Evolutionary conservation across 306 rosid genomes (phyloP).

Genomic region (Vigna angularis): DNA sequence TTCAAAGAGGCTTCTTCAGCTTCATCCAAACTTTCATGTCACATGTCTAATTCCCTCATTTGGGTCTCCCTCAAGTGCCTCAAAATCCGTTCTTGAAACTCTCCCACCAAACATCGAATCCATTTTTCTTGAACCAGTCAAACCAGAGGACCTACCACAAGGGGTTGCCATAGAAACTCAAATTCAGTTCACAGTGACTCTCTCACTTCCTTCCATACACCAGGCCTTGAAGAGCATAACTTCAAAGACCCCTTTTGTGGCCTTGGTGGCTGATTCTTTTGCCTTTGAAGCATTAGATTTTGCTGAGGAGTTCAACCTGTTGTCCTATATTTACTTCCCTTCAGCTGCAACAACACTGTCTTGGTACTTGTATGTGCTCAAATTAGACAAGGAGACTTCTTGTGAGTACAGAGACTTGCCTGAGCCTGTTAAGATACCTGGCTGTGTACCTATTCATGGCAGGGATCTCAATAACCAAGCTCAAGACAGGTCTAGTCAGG

Average conservation of each 20-base stretch:
- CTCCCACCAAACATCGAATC: slow-evolving; percentile 34
- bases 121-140: slow-evolving; percentile 23
- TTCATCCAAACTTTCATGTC: slow-evolving; percentile 36
- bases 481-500: slow-evolving; percentile 23
- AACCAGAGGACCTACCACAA: slow-evolving; percentile 19
- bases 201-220: slow-evolving; percentile 24
- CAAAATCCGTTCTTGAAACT: slow-evolving; percentile 19
- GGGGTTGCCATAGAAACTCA: background rate
- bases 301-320: slow-evolving; percentile 34
- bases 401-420: slow-evolving; percentile 34
- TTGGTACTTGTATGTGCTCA: background rate
- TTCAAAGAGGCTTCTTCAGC: slow-evolving; percentile 36
- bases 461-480: slow-evolving; percentile 20
- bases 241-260: slow-evolving; percentile 11
- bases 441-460: slow-evolving; percentile 41
- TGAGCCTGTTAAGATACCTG: slow-evolving; percentile 25
- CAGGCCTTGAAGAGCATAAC: slow-evolving; percentile 16
- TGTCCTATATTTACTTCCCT: slow-evolving; percentile 30
- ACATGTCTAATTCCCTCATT: slow-evolving; percentile 34
- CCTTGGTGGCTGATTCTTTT: slow-evolving; percentile 28
- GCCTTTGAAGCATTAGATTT: slow-evolving; percentile 14
- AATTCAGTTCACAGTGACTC: background rate
- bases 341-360: slow-evolving; percentile 12
- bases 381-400: slow-evolving; percentile 29
- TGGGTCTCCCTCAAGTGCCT: slow-evolving; percentile 27